Evolutionary conservation across 257 asterid species (phyloP), one percentile per base, ranked within the genome.

Genomic region (Solanum megistacrolobum): DNA sequence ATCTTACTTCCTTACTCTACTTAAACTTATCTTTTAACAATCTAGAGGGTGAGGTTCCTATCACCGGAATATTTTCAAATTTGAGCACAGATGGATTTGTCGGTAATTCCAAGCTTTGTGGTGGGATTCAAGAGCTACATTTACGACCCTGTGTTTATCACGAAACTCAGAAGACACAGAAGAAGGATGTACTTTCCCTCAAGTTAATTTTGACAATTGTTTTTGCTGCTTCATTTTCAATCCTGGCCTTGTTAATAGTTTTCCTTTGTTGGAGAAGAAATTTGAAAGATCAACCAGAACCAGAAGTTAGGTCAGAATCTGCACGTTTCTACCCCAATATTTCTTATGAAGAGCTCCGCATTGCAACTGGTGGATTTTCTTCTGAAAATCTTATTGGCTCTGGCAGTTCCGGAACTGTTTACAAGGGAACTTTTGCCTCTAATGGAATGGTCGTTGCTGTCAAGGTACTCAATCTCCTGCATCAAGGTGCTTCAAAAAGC

Each of bases 391-490:
- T 90, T 86, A 89, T 93, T 12, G 93, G 94, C 20, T 88, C 92
- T 38, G 94, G 96, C 31, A 89, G 91, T 84, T 90, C 88, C 83
- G 94, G 93, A 36, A 89, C 89, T 3, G 93, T 92, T 32, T 93
- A 90, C 85, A 91, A 71, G 74, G 93, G 92, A 58, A 89, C 18
- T 29, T 91, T 92, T 12, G 72, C 75, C 88, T 83, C 91, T 52
- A 84, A 75, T 29, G 91, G 90, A 82, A 84, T 86, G 41, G 69
- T 31, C 25, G 90, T 91, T 82, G 94, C 94, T 5, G 89, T 92
- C 11, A 92, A 93, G 86, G 94, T 93, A 62, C 89, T 93, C 75
- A 91, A 91, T 43, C 92, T 90, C 43, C 74, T 89, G 48, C 88
- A 73, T 32, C 89, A 74, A 88, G 94, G 93, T 43, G 96, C 94